Conservation (phyloP, 805 yeast genomes). For the Pichia paraexigua region DNA sequence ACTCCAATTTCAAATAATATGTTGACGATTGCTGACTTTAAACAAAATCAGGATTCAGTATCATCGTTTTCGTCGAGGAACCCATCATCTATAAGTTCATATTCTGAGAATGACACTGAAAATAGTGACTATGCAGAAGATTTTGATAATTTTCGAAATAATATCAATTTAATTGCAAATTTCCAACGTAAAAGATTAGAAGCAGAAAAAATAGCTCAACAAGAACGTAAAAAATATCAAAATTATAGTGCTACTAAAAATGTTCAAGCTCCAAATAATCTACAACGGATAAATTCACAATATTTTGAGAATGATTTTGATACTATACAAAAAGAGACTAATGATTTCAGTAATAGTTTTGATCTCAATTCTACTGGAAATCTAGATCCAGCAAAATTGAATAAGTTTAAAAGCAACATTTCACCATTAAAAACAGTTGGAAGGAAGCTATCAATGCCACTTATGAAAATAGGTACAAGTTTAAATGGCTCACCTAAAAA, state of each 20-base stretch:
- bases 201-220: conserved; percentile 16
- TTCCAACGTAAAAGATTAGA: conserved; percentile 14
- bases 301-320: conserved; percentile 3
- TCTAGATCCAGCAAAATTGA: conserved; percentile 17
- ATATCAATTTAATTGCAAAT: conserved; percentile 11
- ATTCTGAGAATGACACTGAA: conserved; percentile 25
- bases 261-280: background rate
- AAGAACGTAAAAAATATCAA: conserved; percentile 6
- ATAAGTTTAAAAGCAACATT: conserved; percentile 13
- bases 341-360: conserved; percentile 18
- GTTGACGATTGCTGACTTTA: background rate
- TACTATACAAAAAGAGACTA: background rate
- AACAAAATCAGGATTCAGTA: conserved; percentile 17
- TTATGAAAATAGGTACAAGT: conserved; percentile 12
- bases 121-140: conserved; percentile 28
- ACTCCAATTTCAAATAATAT: background rate
- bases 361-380: conserved; percentile 23
- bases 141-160: conserved; percentile 16
- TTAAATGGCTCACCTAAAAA: conserved; percentile 16
- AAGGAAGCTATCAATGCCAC: conserved; percentile 23
- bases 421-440: conserved; percentile 8
- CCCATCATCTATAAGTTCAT: conserved; percentile 12
- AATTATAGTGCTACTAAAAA: background rate
- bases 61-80: conserved; percentile 21
- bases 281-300: conserved; percentile 3